These are phyloP conservation scores for Cladobotryum mycophilum DNA, from an alignment of 2,329 filamentous ascomycete species.

Conservation along the genomic window DNA sequence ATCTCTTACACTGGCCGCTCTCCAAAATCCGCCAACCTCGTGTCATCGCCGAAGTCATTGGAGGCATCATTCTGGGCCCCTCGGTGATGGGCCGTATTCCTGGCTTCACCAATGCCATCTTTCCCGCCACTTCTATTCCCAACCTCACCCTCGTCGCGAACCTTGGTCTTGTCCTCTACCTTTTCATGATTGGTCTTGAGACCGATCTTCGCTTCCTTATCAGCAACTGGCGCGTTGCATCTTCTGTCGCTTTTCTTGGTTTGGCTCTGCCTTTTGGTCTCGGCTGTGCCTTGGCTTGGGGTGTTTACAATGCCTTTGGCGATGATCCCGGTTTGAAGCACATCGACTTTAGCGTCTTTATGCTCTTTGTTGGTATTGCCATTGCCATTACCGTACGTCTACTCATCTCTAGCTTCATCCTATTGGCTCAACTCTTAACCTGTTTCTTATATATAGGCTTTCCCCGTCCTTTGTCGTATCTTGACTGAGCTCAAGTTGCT, in stretches of 20 bases:
- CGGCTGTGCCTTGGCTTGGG: slow-evolving; percentile 73
- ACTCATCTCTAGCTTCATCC: slow-evolving; percentile 44
- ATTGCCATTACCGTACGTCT: slow-evolving; percentile 69
- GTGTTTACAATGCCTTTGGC: slow-evolving; percentile 69
- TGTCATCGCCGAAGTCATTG: slow-evolving; percentile 79
- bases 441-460: slow-evolving; percentile 39
- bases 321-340: slow-evolving; percentile 31
- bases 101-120: slow-evolving; percentile 69
- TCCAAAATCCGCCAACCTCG: slow-evolving; percentile 72
- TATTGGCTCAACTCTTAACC: neutral
- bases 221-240: slow-evolving; percentile 73
- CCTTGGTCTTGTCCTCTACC: slow-evolving; percentile 73
- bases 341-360: slow-evolving; percentile 50
- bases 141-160: slow-evolving; percentile 74
- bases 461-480: slow-evolving; percentile 91
- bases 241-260: slow-evolving; percentile 70
- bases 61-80: slow-evolving; percentile 78
- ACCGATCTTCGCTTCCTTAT: slow-evolving; percentile 73
- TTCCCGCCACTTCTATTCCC: slow-evolving; percentile 68
- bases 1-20: slow-evolving; percentile 63
- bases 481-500: slow-evolving; percentile 85
- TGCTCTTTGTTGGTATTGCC: slow-evolving; percentile 80
- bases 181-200: slow-evolving; percentile 84
- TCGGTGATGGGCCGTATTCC: slow-evolving; percentile 85
- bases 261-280: slow-evolving; percentile 80